Evolutionary conservation across 192 early-diverging fungal genomes (phyloP).

Genomic region (Linnemannia hyalina): DNA sequence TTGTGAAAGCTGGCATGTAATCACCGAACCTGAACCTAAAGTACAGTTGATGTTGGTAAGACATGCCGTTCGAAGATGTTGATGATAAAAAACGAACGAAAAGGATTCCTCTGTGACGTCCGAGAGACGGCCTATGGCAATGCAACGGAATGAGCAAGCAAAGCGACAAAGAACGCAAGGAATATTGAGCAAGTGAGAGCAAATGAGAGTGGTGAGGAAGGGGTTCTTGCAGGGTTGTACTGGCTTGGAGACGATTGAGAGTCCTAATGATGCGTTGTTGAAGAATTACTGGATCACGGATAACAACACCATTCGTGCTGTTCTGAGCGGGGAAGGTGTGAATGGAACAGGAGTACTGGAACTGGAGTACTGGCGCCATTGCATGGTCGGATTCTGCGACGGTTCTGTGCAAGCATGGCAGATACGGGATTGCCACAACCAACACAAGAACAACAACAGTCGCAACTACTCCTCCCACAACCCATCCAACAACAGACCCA

Average conservation of each 20-base stretch:
- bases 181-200: no score
- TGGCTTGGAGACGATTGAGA: background rate
- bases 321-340: background rate
- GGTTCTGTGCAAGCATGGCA: background rate
- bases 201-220: no score
- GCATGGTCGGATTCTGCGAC: background rate
- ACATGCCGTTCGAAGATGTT: no score
- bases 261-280: background rate
- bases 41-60: no score
- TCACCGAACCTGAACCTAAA: no score
- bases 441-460: background rate
- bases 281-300: background rate
- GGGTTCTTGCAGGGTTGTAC: conserved; percentile 2
- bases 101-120: no score
- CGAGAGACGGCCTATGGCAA: no score
- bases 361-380: background rate
- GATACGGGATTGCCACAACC: background rate
- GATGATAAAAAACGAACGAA: no score
- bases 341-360: background rate
- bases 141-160: no score
- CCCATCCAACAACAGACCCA: background rate
- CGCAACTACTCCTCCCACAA: background rate
- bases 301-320: background rate
- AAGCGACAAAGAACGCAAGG: no score
- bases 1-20: no score